These are phyloP conservation scores for Termitomyces sp. DNA, from an alignment of 768 basidiomycete genomes.

Conservation along the genomic window DNA sequence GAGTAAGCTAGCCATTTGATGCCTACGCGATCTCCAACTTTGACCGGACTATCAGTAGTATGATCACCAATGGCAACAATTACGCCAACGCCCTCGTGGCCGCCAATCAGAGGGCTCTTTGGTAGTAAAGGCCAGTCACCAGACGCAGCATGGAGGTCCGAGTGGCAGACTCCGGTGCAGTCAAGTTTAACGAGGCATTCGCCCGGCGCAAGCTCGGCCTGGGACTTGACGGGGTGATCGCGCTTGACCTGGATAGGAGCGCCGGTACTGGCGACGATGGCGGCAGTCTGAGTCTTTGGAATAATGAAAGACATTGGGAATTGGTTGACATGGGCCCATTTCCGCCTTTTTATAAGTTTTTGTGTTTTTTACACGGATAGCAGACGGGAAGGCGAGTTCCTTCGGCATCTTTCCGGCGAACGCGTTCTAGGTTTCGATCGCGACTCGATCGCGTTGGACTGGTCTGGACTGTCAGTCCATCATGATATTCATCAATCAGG, in stretches of 20 bases:
- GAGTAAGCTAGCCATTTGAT: conserved; percentile 76
- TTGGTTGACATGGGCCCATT: neutral
- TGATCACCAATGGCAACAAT: conserved; percentile 75
- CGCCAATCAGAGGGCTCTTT: conserved; percentile 65
- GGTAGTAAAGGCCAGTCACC: conserved; percentile 77
- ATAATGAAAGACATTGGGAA: conserved; percentile 13
- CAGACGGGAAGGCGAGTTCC: neutral
- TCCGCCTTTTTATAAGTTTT: neutral
- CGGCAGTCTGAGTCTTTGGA: conserved; percentile 37
- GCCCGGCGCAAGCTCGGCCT: conserved; percentile 52
- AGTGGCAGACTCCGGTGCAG: conserved; percentile 81
- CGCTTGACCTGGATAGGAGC: conserved; percentile 28
- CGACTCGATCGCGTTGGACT: neutral
- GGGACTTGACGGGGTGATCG: conserved; percentile 51
- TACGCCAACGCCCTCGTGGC: conserved; percentile 83
- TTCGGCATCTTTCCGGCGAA: neutral
- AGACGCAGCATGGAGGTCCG: conserved; percentile 69
- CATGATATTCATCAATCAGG: neutral
- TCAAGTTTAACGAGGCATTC: conserved; percentile 74
- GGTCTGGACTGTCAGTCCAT: neutral
- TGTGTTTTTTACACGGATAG: neutral
- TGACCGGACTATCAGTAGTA: conserved; percentile 55
- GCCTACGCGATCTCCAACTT: conserved; percentile 78
- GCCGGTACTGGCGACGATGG: conserved; percentile 31
- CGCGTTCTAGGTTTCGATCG: neutral